These are phyloP conservation scores for Boletus tomentosulus DNA, from an alignment of 768 basidiomycete species.

Conservation along the genomic window DNA sequence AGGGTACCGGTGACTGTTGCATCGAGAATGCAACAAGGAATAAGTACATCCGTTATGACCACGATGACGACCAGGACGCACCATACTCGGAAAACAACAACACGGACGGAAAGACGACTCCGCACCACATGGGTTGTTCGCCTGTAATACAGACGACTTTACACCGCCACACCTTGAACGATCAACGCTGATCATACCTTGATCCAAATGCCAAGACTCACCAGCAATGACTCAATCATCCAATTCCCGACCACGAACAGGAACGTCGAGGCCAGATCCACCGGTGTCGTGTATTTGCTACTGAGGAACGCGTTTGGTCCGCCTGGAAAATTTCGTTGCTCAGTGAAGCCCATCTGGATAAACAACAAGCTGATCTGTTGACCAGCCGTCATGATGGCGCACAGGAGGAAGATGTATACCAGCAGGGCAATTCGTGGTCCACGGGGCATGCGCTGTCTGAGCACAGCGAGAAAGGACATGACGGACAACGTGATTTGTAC, in stretches of 20 bases:
- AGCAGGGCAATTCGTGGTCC: conserved; percentile 12
- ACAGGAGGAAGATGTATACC: conserved; percentile 12
- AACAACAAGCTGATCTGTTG: conserved; percentile 10
- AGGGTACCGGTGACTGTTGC: conserved; percentile 6
- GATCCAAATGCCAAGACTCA: conserved; percentile 4
- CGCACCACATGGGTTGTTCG: conserved; percentile 4
- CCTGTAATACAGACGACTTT: conserved; percentile 14
- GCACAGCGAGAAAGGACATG: conserved; percentile 17
- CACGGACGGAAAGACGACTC: conserved; percentile 5
- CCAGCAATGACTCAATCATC: conserved; percentile 21
- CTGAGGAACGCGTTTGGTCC: conserved; percentile 13
- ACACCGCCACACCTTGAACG: conserved; percentile 22
- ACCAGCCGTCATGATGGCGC: conserved; percentile 14
- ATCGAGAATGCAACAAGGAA: neutral
- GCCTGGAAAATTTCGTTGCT: conserved; percentile 10
- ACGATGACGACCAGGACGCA: neutral
- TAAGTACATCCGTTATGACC: neutral
- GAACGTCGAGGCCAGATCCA: conserved; percentile 1
- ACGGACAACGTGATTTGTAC: conserved; percentile 16
- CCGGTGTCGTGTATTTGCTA: neutral
- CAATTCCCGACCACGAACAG: conserved; percentile 18
- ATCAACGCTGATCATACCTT: neutral
- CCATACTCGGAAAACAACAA: conserved; percentile 11
- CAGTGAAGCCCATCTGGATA: conserved; percentile 14
- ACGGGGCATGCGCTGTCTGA: conserved; percentile 9